Conservation (phyloP, 495 filamentous ascomycete species). For the Trichoderma erinaceum region DNA sequence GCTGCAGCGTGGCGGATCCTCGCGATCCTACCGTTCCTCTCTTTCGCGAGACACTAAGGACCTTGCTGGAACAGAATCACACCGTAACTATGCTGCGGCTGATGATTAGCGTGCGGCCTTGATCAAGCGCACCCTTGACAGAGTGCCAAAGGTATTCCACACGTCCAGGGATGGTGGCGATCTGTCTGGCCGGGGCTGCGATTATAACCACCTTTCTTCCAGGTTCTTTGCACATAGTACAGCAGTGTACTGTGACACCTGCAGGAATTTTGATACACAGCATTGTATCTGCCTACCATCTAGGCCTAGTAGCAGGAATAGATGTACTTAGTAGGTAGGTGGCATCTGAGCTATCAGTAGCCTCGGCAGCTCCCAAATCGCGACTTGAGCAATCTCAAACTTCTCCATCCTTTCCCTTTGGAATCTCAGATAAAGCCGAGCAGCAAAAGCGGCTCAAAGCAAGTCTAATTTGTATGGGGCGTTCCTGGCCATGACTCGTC, state of each 20-base stretch:
- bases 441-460: not conserved
- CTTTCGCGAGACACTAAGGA: not conserved
- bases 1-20: slow-evolving; percentile 5
- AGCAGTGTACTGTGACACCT: not conserved
- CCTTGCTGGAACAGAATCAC: not conserved
- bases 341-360: no score
- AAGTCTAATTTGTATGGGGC: not conserved
- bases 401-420: not conserved
- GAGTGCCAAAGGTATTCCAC: slow-evolving; percentile 8
- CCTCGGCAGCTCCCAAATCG: not conserved
- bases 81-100: slow-evolving; percentile 3
- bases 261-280: no score
- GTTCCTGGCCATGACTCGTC: not conserved
- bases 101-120: not conserved
- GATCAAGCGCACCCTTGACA: not conserved
- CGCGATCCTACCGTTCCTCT: not conserved
- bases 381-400: not conserved
- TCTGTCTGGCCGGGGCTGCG: slow-evolving; percentile 6
- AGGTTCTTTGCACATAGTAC: not conserved
- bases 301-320: not conserved
- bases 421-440: not conserved
- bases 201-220: not conserved
- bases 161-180: not conserved
- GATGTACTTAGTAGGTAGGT: no score
- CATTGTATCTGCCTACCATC: no score